Evolutionary conservation across 164 flowering plant species (phyloP).

Genomic region (Taxillus chinensis): DNA sequence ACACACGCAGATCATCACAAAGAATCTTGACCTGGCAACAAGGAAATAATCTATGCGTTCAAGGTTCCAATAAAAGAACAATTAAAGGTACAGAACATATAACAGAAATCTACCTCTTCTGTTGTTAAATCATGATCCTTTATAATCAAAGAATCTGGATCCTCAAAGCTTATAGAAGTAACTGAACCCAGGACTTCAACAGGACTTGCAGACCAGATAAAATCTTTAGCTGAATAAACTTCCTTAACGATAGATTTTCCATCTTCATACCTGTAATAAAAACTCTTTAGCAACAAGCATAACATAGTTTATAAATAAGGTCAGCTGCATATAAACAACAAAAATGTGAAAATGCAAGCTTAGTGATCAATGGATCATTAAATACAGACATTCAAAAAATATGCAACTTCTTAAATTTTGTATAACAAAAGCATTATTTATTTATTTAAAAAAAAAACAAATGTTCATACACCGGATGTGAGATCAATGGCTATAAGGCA

Average conservation of each 20-base stretch:
- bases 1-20: conserved; percentile 79
- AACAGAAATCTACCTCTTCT: conserved; percentile 56
- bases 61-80: neutral
- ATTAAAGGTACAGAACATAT: neutral
- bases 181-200: conserved; percentile 85
- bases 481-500: too few relatives aligned
- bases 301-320: neutral
- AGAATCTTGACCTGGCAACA: conserved; percentile 54
- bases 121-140: conserved; percentile 69
- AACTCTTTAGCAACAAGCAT: conserved; percentile 4
- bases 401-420: too few relatives aligned
- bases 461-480: too few relatives aligned
- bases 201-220: conserved; percentile 69
- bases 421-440: too few relatives aligned
- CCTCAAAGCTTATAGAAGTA: conserved; percentile 64
- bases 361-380: neutral
- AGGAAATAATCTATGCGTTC: neutral
- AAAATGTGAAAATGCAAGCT: neutral
- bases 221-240: conserved; percentile 67
- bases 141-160: conserved; percentile 50
- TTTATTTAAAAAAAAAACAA: too few relatives aligned
- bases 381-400: neutral
- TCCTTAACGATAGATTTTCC: conserved; percentile 52
- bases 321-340: neutral
- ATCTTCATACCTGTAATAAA: conserved; percentile 64